phyloP scores from a whole-genome alignment of 2,329 filamentous ascomycete species.

The Colletotrichum shisoi region DNA sequence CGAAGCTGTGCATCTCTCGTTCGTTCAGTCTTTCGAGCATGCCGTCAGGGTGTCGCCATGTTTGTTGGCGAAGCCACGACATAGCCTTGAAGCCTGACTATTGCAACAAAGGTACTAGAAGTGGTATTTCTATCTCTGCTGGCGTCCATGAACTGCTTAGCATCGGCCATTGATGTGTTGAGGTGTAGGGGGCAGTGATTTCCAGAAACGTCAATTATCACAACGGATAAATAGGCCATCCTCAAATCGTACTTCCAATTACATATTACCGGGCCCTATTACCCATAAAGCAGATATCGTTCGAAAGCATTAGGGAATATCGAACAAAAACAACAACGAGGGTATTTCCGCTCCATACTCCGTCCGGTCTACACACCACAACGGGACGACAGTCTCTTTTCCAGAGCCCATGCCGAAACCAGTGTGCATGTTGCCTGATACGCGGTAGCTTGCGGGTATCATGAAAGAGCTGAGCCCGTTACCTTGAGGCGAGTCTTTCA shows the following conservation, averaged over 20 bases:
- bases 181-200: too few species aligned
- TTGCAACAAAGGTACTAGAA: not conserved
- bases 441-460: too few species aligned
- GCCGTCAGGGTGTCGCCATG: not conserved
- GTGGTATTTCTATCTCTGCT: not conserved
- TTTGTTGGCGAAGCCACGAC: not conserved
- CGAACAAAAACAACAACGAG: conserved; percentile 15
- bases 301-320: conserved; percentile 1
- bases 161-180: too few species aligned
- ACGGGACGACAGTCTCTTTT: not conserved
- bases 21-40: not conserved
- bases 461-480: not conserved
- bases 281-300: not conserved
- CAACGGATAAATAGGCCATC: not conserved
- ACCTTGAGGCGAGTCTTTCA: not conserved
- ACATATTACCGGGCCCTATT: conserved; percentile 4
- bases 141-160: not conserved
- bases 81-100: not conserved
- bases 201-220: not conserved
- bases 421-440: not conserved
- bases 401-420: not conserved
- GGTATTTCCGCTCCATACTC: conserved; percentile 20
- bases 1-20: not conserved
- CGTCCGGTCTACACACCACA: not conserved
- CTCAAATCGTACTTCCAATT: not conserved